A percentile compares a stretch with the other conserved stretches of the same genome.
Conservation (phyloP, 495 filamentous ascomycete species). For the Tuber borchii region DNA sequence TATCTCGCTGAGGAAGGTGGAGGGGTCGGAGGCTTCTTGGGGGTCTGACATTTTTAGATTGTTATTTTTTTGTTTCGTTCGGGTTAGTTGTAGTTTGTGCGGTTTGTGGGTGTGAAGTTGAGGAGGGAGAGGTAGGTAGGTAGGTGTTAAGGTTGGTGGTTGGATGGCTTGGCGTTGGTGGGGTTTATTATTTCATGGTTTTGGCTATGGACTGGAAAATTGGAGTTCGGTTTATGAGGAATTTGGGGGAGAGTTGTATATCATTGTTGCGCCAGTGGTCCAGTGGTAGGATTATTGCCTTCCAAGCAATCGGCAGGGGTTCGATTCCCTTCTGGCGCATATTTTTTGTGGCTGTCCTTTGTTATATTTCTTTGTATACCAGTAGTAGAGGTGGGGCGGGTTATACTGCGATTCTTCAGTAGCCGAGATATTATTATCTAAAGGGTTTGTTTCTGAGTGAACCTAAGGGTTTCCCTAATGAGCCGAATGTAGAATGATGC, state of each 20-base stretch:
- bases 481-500: too few relatives aligned
- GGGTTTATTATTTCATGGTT: background rate
- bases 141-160: background rate
- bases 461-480: too few relatives aligned
- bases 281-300: conserved; percentile 31
- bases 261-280: conserved; percentile 12
- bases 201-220: too few relatives aligned
- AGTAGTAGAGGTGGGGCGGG: too few relatives aligned
- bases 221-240: too few relatives aligned
- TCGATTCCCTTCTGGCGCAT: conserved; percentile 22
- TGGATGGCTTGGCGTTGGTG: background rate
- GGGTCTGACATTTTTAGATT: background rate
- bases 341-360: background rate
- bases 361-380: too few relatives aligned
- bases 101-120: background rate
- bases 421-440: too few relatives aligned
- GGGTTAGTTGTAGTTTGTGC: background rate
- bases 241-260: too few relatives aligned
- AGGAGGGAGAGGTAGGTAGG: background rate
- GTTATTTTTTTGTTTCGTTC: background rate
- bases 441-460: too few relatives aligned
- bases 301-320: conserved; percentile 29
- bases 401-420: too few relatives aligned
- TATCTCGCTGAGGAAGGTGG: conserved; percentile 82
- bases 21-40: conserved; percentile 57